These are phyloP conservation scores for Chamaecrista fasciculata DNA, from an alignment of 306 rosid genomes.

Conservation along the genomic window DNA sequence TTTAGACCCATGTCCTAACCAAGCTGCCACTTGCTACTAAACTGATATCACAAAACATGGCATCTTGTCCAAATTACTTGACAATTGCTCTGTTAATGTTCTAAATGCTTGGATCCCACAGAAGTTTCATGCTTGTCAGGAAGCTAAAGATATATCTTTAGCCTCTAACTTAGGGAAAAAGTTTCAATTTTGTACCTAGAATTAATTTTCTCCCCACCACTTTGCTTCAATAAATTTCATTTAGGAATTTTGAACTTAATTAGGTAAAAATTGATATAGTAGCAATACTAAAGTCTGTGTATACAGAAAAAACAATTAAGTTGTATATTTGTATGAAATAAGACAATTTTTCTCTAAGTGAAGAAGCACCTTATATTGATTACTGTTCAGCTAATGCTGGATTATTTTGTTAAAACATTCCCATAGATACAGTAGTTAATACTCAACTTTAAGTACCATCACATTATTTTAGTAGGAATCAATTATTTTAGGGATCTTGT, in stretches of 20 bases:
- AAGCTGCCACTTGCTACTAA: constrained; percentile 26
- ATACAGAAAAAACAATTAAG: background rate
- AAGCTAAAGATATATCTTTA: background rate
- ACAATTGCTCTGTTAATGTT: background rate
- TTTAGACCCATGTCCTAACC: constrained; percentile 15
- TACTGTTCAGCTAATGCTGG: background rate
- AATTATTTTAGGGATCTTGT: background rate
- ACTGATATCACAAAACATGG: constrained; percentile 16
- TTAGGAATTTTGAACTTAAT: background rate
- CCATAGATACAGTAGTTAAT: background rate
- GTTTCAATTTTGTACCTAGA: background rate
- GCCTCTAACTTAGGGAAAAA: background rate
- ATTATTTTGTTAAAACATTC: background rate
- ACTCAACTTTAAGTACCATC: background rate
- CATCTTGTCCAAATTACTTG: background rate
- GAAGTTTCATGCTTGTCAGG: background rate
- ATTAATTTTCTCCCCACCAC: background rate
- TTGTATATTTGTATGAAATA: background rate
- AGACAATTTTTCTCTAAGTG: background rate
- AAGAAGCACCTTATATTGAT: background rate
- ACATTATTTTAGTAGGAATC: background rate
- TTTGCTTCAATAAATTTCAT: constrained; percentile 9
- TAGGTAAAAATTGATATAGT: background rate
- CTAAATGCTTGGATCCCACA: background rate
- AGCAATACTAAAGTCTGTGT: background rate